Conservation (phyloP, 768 basidiomycete species). For the Infundibulicybe gibba region DNA sequence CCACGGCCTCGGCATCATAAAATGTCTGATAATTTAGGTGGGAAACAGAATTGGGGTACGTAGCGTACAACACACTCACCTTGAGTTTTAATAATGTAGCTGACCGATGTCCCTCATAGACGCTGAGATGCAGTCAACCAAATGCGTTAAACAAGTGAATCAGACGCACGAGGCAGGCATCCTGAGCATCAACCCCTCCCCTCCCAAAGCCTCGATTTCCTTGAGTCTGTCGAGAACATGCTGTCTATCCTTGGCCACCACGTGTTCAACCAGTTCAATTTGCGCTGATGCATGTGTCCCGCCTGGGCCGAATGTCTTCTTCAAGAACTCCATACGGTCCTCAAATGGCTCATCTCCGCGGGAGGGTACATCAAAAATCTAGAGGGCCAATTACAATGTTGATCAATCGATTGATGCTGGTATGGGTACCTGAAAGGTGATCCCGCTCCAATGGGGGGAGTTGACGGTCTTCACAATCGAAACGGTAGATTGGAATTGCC, state of each 20-base stretch:
- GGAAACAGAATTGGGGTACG: background rate
- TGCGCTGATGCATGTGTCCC: slow-evolving; percentile 39
- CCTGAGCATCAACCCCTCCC: slow-evolving; percentile 58
- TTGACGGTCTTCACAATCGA: slow-evolving; percentile 58
- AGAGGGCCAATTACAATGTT: background rate
- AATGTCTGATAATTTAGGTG: slow-evolving; percentile 34
- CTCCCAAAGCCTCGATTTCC: slow-evolving; percentile 49
- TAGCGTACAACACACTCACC: slow-evolving; percentile 13
- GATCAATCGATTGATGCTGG: background rate
- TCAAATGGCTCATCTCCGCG: slow-evolving; percentile 44
- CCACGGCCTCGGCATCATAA: slow-evolving; percentile 57
- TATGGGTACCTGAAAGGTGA: slow-evolving; percentile 46
- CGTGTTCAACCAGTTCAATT: slow-evolving; percentile 47
- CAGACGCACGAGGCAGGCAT: slow-evolving; percentile 42
- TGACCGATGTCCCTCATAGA: slow-evolving; percentile 48
- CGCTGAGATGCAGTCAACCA: slow-evolving; percentile 19
- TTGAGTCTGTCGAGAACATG: slow-evolving; percentile 54
- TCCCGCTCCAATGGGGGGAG: slow-evolving; percentile 52
- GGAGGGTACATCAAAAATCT: slow-evolving; percentile 60
- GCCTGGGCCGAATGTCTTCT: slow-evolving; percentile 41
- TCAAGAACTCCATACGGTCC: slow-evolving; percentile 40
- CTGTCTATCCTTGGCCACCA: slow-evolving; percentile 35
- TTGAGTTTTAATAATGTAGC: slow-evolving; percentile 53
- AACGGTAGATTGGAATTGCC: slow-evolving; percentile 54
- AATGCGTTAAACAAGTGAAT: background rate